Base-by-base conservation (phyloP, 768 basidiomycete species). In the Amanita fuliginea region DNA sequence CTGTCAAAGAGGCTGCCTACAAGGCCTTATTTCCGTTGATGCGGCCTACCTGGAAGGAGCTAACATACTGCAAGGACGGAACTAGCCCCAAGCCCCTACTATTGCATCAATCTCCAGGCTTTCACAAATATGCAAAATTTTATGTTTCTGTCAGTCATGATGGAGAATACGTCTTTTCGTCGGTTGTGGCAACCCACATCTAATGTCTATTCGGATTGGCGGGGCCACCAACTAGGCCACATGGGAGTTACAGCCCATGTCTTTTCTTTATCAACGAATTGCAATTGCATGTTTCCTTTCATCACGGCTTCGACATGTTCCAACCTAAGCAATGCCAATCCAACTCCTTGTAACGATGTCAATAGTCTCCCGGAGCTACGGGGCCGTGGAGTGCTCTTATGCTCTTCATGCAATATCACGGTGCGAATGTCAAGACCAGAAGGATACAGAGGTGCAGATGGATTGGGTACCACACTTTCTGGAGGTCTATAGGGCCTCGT, bases 91-190 rank as follows among this genome's bases (percentile, higher is more conserved):
- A 73, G 51, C 70, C 73, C 30, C 55, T 51, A 11, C 62, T 75
- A 46, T 65, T 69, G 42, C 85, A 80, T 39, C 55, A 60, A 7
- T 70, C 81, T 10, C 46, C 58, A 22, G 60, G 59, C 5, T 28
- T 43, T 42, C 9, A 40, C 40, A 54, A 59, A 47, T 48, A 66
- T 26, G 72, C 71, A 13, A 57, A 51, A 6, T 62, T 86, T 14
- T 82, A 89, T 57, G 73, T 79, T 21, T 88, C 85, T 39, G 76
- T 86, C 37, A 88, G 85, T 56, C 90, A 92, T 55, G 90, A 92
- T 56, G 85, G 83, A 9, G 83, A 86, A 36, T 85, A 88, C 59
- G 71, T 87, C 11, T 69, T 81, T 49, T 74, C 85, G 11, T 76
- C 77, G 14, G 86, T 92, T 22, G 52, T 84, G 21, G 74, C 77